A percentile compares a stretch with the other conserved stretches of the same genome.
phyloP scores from a whole-genome alignment of 352 stramenopile genomes.

The Phytophthora podocarpi region DNA sequence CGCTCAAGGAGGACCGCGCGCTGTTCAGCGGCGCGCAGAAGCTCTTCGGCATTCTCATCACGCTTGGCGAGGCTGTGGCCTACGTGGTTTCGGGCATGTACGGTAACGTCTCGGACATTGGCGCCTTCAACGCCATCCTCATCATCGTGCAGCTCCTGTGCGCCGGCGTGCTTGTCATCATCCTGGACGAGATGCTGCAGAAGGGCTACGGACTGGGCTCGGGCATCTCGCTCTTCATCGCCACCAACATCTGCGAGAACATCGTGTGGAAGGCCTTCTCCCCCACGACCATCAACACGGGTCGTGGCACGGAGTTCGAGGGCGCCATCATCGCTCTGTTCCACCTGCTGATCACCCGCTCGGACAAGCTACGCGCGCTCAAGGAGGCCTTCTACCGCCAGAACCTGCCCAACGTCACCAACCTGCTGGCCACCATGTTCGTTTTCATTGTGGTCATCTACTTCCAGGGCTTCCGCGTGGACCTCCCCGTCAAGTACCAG shows the following conservation, averaged over 20 bases:
- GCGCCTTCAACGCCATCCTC: slow-evolving; percentile 98
- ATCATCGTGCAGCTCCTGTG: slow-evolving; percentile 99
- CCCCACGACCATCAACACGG: slow-evolving; percentile 99
- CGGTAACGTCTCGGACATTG: slow-evolving; percentile 97
- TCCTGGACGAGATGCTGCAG: slow-evolving; percentile 99
- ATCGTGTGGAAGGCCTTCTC: slow-evolving; percentile 99
- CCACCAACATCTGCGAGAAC: slow-evolving; percentile 99
- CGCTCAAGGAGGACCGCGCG: slow-evolving; percentile 98
- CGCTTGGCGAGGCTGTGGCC: slow-evolving; percentile 97
- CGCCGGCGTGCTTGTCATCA: slow-evolving; percentile 98
- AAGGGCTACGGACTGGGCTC: slow-evolving; percentile 99
- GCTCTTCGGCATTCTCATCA: slow-evolving; percentile 99
- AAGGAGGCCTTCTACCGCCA: slow-evolving; percentile 99
- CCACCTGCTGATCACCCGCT: slow-evolving; percentile 98
- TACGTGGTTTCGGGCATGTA: slow-evolving; percentile 99
- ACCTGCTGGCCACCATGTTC: slow-evolving; percentile 98
- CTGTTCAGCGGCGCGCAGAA: slow-evolving; percentile 99
- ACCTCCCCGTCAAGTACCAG: slow-evolving; percentile 97
- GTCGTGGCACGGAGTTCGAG: slow-evolving; percentile 99
- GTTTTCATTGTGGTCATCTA: slow-evolving; percentile 99
- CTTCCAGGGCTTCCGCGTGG: slow-evolving; percentile 98
- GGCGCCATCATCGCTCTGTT: slow-evolving; percentile 99
- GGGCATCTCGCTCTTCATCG: slow-evolving; percentile 99
- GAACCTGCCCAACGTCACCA: slow-evolving; percentile 99
- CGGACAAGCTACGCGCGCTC: slow-evolving; percentile 97